Evolutionary conservation across 2,329 filamentous ascomycete genomes (phyloP), one percentile per base, ranked within the genome.

Genomic region (Aspergillus pseudoviridinutans): DNA sequence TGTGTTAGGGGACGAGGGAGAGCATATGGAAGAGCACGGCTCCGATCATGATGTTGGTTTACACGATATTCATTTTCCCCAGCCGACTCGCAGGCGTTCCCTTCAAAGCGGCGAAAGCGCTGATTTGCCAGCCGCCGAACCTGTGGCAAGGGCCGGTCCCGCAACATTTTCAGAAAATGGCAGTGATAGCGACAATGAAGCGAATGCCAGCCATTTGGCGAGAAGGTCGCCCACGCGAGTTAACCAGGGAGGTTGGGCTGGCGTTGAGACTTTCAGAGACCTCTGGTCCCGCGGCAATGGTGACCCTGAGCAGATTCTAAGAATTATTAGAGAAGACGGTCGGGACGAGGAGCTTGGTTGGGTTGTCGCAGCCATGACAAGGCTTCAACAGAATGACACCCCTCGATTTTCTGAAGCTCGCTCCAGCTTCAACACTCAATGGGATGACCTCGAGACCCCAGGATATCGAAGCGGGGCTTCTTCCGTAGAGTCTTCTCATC

Each of bases 301-400:
- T 4, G 80, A 88, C 63, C 80, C 81, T 0, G 78, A 82, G 38
- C 80, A 79, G 58, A 84, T 89, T 27, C 63, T 87, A 3, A 76
- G 79, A 44, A 84, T 89, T 24, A 85, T 88, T 32, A 80, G 82
- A 42, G 80, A 84, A 41, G 85, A 88, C 63, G 79, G 82, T 4
- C 78, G 84, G 2, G 78, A 83, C 55, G 82, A 84, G 10, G 81
- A 82, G 51, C 78, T 90, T 35, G 76, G 78, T 10, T 84, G 85
- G 68, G 84, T 86, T 78, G 79, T 87, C 10, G 77, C 80, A 32
- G 75, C 83, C 25, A 84, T 85, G 59, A 77, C 70, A 60, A 70
- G 66, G 22, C 57, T 71, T 17, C 60, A 68, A 25, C 56, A 51
- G 9, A 60, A 53, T 50, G 50, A 60, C 41, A 38, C 44, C 28